phyloP scores from a whole-genome alignment of 2,329 filamentous ascomycete species.

The Aschersonia sp. region DNA sequence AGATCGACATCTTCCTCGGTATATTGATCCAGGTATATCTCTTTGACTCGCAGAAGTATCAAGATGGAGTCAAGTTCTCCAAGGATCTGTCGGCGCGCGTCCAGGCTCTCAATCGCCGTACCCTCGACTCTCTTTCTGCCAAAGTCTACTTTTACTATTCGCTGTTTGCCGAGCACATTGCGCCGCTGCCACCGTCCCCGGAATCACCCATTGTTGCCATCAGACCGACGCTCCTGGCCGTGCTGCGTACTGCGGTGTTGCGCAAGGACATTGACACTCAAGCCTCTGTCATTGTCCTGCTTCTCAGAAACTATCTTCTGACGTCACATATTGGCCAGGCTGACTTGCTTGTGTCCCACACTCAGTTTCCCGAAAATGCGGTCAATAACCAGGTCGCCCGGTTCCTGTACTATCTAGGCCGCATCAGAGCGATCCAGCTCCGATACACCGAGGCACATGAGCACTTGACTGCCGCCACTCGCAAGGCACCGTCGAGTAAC shows the following conservation, averaged over 20 bases:
- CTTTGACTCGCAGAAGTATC: conserved; percentile 69
- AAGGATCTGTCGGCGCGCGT: conserved; percentile 70
- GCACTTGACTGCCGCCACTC: conserved; percentile 81
- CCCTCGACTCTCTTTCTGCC: conserved; percentile 81
- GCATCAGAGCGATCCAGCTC: conserved; percentile 90
- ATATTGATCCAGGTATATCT: conserved; percentile 80
- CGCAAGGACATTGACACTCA: conserved; percentile 97
- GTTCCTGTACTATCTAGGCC: conserved; percentile 93
- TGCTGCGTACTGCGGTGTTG: conserved; percentile 86
- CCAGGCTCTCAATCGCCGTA: conserved; percentile 81
- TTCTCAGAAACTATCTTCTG: conserved; percentile 89
- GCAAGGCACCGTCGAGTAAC: conserved; percentile 82
- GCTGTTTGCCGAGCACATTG: conserved; percentile 83
- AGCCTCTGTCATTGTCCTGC: conserved; percentile 83
- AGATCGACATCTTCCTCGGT: conserved; percentile 78
- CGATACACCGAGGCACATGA: conserved; percentile 95
- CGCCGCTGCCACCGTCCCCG: conserved; percentile 75
- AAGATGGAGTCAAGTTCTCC: conserved; percentile 75
- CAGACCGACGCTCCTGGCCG: conserved; percentile 72
- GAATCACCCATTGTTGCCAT: conserved; percentile 78
- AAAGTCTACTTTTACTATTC: conserved; percentile 98
- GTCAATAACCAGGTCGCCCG: conserved; percentile 97
- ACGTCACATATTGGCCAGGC: conserved; percentile 96
- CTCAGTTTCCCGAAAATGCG: conserved; percentile 83
- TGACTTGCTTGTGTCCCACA: conserved; percentile 89